phyloP scores from a whole-genome alignment of 129 eudicot genomes.

The Pittosporum tobira region DNA sequence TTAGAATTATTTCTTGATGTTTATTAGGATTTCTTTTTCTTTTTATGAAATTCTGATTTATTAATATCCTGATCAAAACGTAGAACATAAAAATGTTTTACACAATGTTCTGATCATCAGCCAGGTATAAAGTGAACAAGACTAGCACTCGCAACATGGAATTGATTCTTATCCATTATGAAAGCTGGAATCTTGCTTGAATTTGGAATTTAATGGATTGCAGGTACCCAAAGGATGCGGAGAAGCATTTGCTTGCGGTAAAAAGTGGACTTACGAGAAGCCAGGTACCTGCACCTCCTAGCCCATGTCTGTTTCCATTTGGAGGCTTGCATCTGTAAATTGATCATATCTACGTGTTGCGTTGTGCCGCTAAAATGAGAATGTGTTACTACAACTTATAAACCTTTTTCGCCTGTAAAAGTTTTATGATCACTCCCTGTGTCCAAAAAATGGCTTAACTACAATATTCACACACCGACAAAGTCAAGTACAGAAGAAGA shows the following conservation, averaged over 20 bases:
- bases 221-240: constrained; percentile 97
- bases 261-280: constrained; percentile 89
- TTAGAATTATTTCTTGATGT: not conserved
- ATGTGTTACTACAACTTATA: not conserved
- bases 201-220: constrained; percentile 8
- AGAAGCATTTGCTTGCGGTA: constrained; percentile 91
- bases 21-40: not conserved
- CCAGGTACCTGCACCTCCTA: constrained; percentile 42
- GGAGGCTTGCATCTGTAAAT: not conserved
- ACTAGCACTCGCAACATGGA: not conserved
- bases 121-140: not conserved
- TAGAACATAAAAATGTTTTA: not conserved
- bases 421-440: not conserved
- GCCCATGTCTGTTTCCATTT: not conserved
- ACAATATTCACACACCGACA: no score
- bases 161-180: not conserved
- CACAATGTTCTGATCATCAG: not conserved
- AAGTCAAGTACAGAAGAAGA: no score
- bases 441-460: no score
- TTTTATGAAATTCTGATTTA: no score
- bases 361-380: no score
- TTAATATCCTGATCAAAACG: no score
- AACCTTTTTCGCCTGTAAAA: no score
- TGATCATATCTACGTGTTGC: not conserved
- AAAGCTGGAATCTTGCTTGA: not conserved